phyloP scores from a whole-genome alignment of 495 filamentous ascomycete species.

The Lepidopterella palustris region DNA sequence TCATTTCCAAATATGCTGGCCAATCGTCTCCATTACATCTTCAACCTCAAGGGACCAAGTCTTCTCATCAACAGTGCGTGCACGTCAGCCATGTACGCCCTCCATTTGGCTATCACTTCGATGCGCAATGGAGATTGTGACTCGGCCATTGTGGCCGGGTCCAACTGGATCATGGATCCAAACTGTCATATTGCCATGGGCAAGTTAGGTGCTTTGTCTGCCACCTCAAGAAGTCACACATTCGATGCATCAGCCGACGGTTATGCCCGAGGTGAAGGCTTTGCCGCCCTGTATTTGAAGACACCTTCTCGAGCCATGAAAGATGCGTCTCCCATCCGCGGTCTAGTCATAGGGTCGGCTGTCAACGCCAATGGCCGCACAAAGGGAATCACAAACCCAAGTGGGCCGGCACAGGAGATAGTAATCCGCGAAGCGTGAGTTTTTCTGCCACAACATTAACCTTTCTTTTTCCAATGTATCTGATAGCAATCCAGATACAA shows the following conservation, averaged over 20 bases:
- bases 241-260: constrained; percentile 7
- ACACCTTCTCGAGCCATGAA: constrained; percentile 36
- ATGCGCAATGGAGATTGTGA: constrained; percentile 9
- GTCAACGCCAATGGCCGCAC: constrained; percentile 26
- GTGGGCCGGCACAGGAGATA: constrained; percentile 4
- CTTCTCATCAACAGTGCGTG: constrained; percentile 17
- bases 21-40: constrained; percentile 19
- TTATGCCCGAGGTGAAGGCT: constrained; percentile 17
- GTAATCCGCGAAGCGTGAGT: background rate
- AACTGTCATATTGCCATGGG: background rate
- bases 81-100: constrained; percentile 9
- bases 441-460: too few species aligned
- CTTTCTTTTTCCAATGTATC: too few species aligned
- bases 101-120: constrained; percentile 10
- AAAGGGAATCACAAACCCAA: constrained; percentile 14
- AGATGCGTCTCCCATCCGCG: constrained; percentile 43
- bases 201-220: background rate
- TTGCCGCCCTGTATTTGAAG: constrained; percentile 37
- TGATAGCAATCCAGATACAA: constrained; percentile 8
- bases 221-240: background rate
- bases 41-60: constrained; percentile 16
- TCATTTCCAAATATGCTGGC: background rate
- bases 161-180: constrained; percentile 1
- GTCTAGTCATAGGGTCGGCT: constrained; percentile 39
- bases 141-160: constrained; percentile 7